Evolutionary conservation across 139 green algal species (phyloP).

Genomic region (Eudorina sp.): DNA sequence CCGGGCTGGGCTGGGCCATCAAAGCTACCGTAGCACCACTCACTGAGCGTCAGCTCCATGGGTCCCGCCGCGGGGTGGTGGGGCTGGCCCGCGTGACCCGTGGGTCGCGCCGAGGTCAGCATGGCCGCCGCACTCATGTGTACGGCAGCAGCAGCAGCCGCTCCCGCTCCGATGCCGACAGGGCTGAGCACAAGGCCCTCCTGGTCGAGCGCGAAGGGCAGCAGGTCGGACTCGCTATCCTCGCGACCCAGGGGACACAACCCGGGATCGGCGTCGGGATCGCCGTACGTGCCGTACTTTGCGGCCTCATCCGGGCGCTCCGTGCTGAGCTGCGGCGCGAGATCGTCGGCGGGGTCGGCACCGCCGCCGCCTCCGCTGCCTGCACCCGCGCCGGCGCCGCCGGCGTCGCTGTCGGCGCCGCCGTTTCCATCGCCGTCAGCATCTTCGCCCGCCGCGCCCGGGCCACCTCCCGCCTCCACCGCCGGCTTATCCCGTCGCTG

Average conservation of each 20-base stretch:
- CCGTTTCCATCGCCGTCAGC: background rate
- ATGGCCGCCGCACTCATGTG: background rate
- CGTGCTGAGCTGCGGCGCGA: background rate
- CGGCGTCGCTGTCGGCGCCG: background rate
- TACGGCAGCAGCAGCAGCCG: background rate
- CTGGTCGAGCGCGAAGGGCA: conserved; percentile 41
- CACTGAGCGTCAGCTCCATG: conserved; percentile 20
- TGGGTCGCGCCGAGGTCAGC: background rate
- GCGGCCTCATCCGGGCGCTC: background rate
- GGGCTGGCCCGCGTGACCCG: background rate
- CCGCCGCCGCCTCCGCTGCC: background rate
- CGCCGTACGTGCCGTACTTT: conserved; percentile 15
- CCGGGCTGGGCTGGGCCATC: no score
- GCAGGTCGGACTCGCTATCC: conserved; percentile 38
- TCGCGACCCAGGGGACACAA: background rate
- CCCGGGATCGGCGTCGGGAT: background rate
- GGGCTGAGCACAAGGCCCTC: conserved; percentile 36
- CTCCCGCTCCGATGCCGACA: no score
- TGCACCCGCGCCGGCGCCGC: background rate
- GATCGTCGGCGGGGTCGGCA: background rate
- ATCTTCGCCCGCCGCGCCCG: background rate
- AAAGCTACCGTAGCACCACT: no score
- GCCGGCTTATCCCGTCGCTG: background rate
- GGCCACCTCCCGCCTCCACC: background rate
- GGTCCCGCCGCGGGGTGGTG: background rate